Base-by-base conservation (phyloP, 345 rosid genomes). In the Combretum micranthum region DNA sequence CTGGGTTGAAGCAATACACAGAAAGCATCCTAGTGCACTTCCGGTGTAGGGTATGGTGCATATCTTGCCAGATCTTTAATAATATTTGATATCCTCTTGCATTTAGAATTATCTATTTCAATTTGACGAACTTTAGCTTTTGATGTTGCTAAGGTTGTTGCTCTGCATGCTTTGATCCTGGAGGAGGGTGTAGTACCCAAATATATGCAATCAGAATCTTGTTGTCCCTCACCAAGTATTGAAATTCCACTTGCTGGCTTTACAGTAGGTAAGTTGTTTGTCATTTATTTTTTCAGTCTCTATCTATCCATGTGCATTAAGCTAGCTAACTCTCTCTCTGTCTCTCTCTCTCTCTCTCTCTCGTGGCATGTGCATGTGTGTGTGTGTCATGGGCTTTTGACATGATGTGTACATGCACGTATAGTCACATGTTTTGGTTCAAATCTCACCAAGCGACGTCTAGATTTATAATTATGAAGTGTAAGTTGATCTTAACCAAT, bases 211-310 rank as follows among this genome's bases (percentile, higher is more conserved):
- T 63, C 73, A 15, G 64, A 74, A 51, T 66, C 60, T 53, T 51
- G 58, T 52, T 61, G 69, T 20, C 57, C 13, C 59, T 20, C 66
- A 59, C 64, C 64, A 45, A 71, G 16, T 69, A 57, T 92, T 49
- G 73, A 78, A 61, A 84, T 92, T 72, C 88, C 93, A 50, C 74
- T 92, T 53, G 88, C 83, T 50, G 82, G 88, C 52, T 81, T 92
- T 80, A 69, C 81, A 55, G 59, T 88, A 59, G 97, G 98, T 86
- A 74, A 80, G 79, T 65, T 75, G 17, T 62, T 57, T 51, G 44
- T 42, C 18, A 13, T 37, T 25, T 43, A 54, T 20, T 11, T 23
- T 26, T 17, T 42, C 19, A 20, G 15, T 7, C 2, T 17, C 4
- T 11, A 12, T 19, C 10, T 44, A 18, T 17, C 23, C 44, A 42